phyloP scores from a whole-genome alignment of 352 stramenopile genomes.

The Phytophthora uliginosa region DNA sequence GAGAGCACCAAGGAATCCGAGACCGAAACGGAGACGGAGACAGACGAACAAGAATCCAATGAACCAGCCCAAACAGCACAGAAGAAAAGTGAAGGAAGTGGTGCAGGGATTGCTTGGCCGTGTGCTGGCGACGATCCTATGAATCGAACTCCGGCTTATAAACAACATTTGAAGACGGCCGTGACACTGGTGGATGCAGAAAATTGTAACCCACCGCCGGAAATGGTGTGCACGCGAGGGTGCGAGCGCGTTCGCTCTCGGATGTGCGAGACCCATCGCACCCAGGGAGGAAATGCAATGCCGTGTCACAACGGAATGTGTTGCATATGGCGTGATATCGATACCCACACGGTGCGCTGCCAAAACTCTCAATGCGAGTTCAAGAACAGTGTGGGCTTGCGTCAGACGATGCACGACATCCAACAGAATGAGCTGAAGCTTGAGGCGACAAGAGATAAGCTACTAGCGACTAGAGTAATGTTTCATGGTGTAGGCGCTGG shows the following conservation, averaged over 20 bases:
- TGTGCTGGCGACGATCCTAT: slow-evolving; percentile 14
- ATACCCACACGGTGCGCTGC: slow-evolving; percentile 68
- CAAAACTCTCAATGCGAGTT: slow-evolving; percentile 74
- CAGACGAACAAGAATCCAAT: slow-evolving; percentile 27
- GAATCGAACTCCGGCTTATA: slow-evolving; percentile 38
- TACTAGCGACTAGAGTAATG: slow-evolving; percentile 6
- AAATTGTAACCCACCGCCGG: slow-evolving; percentile 61
- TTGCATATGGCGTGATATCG: slow-evolving; percentile 67
- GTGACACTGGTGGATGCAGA: slow-evolving; percentile 68
- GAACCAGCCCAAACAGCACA: not conserved
- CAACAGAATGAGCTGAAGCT: slow-evolving; percentile 40
- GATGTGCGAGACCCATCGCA: slow-evolving; percentile 66
- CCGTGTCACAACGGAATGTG: slow-evolving; percentile 70
- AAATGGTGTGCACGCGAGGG: slow-evolving; percentile 49
- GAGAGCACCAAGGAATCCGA: slow-evolving; percentile 14
- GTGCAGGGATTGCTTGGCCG: slow-evolving; percentile 20
- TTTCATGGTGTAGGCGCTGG: not conserved
- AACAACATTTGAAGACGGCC: slow-evolving; percentile 54
- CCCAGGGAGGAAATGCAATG: slow-evolving; percentile 12
- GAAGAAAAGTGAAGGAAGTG: not conserved
- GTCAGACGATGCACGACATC: slow-evolving; percentile 76
- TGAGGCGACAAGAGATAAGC: slow-evolving; percentile 13
- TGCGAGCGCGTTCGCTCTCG: slow-evolving; percentile 57
- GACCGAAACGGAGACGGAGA: slow-evolving; percentile 43
- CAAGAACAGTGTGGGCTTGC: slow-evolving; percentile 70